Base-by-base conservation (phyloP, 352 stramenopile genomes). In the Pythium volutum region DNA sequence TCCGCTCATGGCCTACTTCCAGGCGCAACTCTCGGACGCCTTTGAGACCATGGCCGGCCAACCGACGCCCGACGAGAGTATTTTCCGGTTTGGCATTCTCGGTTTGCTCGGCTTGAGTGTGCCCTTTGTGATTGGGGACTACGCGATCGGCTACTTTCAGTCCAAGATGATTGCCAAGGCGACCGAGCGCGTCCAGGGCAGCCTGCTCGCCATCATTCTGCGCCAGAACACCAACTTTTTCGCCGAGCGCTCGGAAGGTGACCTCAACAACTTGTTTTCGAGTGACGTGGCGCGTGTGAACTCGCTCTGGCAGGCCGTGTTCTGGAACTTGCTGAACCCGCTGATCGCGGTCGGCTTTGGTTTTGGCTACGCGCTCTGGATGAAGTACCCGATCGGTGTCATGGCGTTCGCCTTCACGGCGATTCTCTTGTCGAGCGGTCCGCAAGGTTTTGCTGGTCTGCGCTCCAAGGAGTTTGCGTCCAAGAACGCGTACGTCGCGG, bases 101-200 rank as follows among this genome's bases (percentile, higher is more conserved):
- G 87, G 84, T 11, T 77, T 91, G 25, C 59, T 95, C 38, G 79
- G 76, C 0, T 64, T 95, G 11, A 92, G 79, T 47, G 79, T 95
- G 23, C 87, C 87, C 18, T 95, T 94, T 59, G 84, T 92, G 38
- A 69, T 95, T 25, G 87, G 84, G n/a, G 79, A 95, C 69, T 93
- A 93, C 64, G 74, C 79, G 2, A 84, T 95, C 33, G 87, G 87
- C 41, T 94, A 91, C 64, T 95, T 95, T 71, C 87, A 95, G 70
- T 92, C 82, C 53, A 95, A 95, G 52, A 95, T 95, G 87, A 95
- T 95, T 55, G 84, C 84, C 26, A 95, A 93, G 68, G 87, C 87
- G 18, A 93, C 84, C 1, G 82, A 93, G 52, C 77, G 72, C 46
- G 77, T 95, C 65, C 84, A 95, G 62, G 77, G 66, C 39, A 80